Conservation (phyloP, 257 asterid genomes). For the Voacanga thouarsii region DNA sequence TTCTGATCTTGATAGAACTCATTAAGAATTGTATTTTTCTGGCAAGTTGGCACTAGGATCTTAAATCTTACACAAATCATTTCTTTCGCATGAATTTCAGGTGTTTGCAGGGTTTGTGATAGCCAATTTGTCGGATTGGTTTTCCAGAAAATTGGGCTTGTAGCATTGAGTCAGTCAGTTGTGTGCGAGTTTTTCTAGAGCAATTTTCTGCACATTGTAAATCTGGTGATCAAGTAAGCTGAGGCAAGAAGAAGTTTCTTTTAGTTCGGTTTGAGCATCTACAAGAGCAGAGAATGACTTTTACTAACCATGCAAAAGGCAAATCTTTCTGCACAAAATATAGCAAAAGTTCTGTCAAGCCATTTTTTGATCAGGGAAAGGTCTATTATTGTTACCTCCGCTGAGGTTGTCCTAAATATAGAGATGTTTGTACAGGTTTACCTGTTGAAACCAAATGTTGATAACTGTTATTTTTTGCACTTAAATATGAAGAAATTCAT, state of each 20-base stretch:
- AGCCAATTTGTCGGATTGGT: constrained; percentile 78
- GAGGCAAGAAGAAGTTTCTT: background rate
- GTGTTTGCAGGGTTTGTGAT: constrained; percentile 85
- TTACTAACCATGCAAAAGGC: background rate
- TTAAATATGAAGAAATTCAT: background rate
- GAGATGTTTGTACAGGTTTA: constrained; percentile 13
- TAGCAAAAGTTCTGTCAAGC: background rate
- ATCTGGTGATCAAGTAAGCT: background rate
- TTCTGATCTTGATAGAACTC: background rate
- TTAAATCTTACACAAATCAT: background rate
- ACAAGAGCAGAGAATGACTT: background rate
- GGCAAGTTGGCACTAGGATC: background rate
- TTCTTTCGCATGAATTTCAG: constrained; percentile 39
- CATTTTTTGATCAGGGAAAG: background rate
- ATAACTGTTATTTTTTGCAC: background rate
- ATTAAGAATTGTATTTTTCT: background rate
- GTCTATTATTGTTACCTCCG: background rate
- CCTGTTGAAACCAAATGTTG: background rate
- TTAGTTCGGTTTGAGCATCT: background rate
- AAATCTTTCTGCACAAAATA: background rate
- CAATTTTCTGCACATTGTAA: background rate
- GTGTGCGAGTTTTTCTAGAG: background rate
- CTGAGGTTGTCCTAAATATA: background rate
- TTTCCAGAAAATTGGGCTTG: constrained; percentile 57
- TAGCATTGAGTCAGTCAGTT: constrained; percentile 25